Evolutionary conservation across 2,329 filamentous ascomycete species (phyloP), one percentile per base, ranked within the genome.

Genomic region (Mycosphaerella sp.): DNA sequence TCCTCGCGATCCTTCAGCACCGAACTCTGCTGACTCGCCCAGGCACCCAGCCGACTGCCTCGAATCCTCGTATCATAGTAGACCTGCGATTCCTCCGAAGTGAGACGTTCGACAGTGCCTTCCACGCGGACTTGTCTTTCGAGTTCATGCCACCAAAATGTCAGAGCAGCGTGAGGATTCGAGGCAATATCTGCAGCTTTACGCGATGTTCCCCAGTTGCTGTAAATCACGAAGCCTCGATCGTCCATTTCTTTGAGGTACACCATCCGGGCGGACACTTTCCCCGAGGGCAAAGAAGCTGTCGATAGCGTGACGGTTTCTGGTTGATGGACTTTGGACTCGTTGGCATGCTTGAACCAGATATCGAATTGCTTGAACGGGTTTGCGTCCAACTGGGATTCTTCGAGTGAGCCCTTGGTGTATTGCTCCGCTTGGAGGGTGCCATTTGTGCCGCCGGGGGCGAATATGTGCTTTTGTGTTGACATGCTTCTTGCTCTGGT

Each of bases 211-310:
- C 83, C 90, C 76, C 91, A 92, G 72, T 98, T 98, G 67, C 83
- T 87, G 78, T 97, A 98, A 46, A 98, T 78, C 42, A 97, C 89
- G 73, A 95, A 98, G 12, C 91, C 90, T 17, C 70, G 72, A 4
- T 77, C 72, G 71, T 97, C 91, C 23, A 97, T 82, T 76, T 97
- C 93, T 74, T 98, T 98, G 62, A 98, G 80, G 73, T 97, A 98
- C 38, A 98, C 89, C 62, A 89, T 80, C 55, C 93, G 88, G 3
- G 88, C 85, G 45, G 84, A 89, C 17, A 97, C 87, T 45, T 87
- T 84, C 57, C 93, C 93, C 0, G 83, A 87, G 1, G 92, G 92
- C 4, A 97, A 79, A 23, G 79, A 76, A 0, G 91, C 90, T 0
- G 93, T 98, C 3, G 90, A 86, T 1, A 98, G 78, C 1, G 86